Base-by-base conservation (phyloP, 1,284 basidiomycete species). In the Taiwanofungus camphoratus region DNA sequence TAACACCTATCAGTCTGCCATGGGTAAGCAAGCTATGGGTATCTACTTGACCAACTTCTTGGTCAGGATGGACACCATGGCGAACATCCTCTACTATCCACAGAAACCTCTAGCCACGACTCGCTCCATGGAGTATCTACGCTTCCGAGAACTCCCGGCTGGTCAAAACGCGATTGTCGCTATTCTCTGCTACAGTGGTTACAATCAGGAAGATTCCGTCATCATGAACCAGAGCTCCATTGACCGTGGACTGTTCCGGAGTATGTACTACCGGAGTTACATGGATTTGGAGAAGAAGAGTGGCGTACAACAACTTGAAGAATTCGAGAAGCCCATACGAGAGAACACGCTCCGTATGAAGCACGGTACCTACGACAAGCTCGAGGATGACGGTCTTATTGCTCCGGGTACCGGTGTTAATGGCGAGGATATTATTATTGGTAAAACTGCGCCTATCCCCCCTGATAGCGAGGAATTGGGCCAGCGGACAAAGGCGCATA, bases 21-120 rank as follows among this genome's bases (percentile, higher is more conserved):
- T 99, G 95, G 95, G 95, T 61, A 99, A 99, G 70, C 95, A 99
- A 78, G 95, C 95, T 4, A 98, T 98, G 93, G 95, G 95, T 41
- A 92, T 98, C 51, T 96, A 90, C 68, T 76, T 98, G 36, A 98
- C 95, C 26, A 99, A 99, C 68, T 97, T 95, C 74, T 79, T 95
- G 56, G 86, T 94, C 53, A 89, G 96, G 38, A 88, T 98, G 92
- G 92, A 96, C 68, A 92, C 93, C n/a, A 95, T 96, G 92, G 90
- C 92, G 52, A 96, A 97, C 62, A 94, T 97, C 51, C 75, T 95
- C 48, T 97, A 94, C 66, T 99, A 99, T 61, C 96, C 96, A 13
- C 96, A 99, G 70, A 98, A 98, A 62, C 96, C 95, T 22, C 83
- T 99, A 27, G 95, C 95, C 0, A 98, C 95, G 3, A 99, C 96